Percentiles rank a stretch among this genome's conserved stretches.
phyloP scores from a whole-genome alignment of 371 early-diverging fungal species.

The Actinomortierella wolfii region DNA sequence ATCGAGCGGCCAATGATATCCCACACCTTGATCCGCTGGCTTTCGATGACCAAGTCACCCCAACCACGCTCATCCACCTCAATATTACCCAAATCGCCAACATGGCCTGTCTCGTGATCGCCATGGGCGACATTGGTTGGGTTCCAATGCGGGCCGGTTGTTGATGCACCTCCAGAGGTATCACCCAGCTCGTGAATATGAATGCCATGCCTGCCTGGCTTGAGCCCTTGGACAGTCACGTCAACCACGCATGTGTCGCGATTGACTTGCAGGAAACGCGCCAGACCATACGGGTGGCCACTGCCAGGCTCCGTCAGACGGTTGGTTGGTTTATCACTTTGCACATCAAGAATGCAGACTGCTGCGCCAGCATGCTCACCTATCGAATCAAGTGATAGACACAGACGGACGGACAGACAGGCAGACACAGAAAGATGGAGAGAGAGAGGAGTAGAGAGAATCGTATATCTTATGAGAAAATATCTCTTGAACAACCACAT shows the following conservation, averaged over 20 bases:
- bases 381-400: conserved; percentile 2
- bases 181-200: conserved; percentile 85
- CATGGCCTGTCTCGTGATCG: conserved; percentile 55
- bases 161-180: conserved; percentile 61
- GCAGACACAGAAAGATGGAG: too few relatives aligned
- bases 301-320: conserved; percentile 42
- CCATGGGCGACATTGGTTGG: conserved; percentile 62
- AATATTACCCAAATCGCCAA: conserved; percentile 74
- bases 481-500: too few relatives aligned
- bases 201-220: conserved; percentile 72
- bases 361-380: conserved; percentile 76
- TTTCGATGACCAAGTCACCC: conserved; percentile 78
- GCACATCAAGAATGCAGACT: conserved; percentile 85
- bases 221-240: conserved; percentile 71
- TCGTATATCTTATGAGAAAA: too few relatives aligned
- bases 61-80: conserved; percentile 72
- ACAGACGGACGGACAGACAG: conserved; percentile 4
- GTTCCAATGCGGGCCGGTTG: conserved; percentile 65
- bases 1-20: conserved; percentile 89
- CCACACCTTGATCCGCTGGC: conserved; percentile 75
- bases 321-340: conserved; percentile 42
- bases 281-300: conserved; percentile 70
- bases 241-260: conserved; percentile 73
- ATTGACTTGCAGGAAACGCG: conserved; percentile 80
- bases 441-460: too few relatives aligned